Evolutionary conservation across 2,329 filamentous ascomycete genomes (phyloP).

Genomic region (Calonectria pteridis): DNA sequence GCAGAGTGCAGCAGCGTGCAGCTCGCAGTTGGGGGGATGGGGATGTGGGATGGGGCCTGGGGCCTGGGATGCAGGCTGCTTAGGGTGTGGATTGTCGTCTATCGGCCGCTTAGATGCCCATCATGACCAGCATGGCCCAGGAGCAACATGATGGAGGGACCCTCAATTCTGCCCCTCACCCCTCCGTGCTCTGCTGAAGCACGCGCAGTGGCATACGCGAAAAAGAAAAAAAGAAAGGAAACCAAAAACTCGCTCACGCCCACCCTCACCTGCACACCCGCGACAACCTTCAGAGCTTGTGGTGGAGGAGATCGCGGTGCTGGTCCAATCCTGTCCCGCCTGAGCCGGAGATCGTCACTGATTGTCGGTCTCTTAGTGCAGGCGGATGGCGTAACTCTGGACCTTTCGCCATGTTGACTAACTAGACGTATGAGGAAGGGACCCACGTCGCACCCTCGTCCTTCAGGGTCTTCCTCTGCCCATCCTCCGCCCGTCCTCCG

Average conservation of each 20-base stretch:
- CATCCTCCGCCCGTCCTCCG: conserved; percentile 15
- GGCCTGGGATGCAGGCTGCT: conserved; percentile 1
- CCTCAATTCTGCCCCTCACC: neutral
- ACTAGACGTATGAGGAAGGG: neutral
- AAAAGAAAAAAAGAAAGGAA: neutral
- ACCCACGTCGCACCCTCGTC: conserved; percentile 24
- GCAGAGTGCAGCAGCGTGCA: neutral
- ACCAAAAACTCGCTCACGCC: conserved; percentile 18
- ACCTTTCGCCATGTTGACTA: conserved; percentile 13
- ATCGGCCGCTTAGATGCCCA: conserved; percentile 11
- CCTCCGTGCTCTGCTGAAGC: neutral
- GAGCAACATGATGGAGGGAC: conserved; percentile 6
- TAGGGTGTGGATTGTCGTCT: conserved; percentile 15
- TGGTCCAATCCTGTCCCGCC: conserved; percentile 35
- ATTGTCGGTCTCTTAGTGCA: conserved; percentile 41
- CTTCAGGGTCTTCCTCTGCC: conserved; percentile 40
- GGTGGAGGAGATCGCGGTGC: conserved; percentile 16
- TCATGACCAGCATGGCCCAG: conserved; percentile 9
- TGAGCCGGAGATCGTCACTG: conserved; percentile 38
- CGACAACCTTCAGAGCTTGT: neutral
- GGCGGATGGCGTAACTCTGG: conserved; percentile 42
- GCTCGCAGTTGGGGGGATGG: neutral
- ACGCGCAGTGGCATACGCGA: neutral
- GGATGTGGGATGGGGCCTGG: conserved; percentile 3
- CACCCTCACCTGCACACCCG: conserved; percentile 30